Evolutionary conservation across 495 filamentous ascomycete genomes (phyloP).

Genomic region (Delitschia confertaspora): DNA sequence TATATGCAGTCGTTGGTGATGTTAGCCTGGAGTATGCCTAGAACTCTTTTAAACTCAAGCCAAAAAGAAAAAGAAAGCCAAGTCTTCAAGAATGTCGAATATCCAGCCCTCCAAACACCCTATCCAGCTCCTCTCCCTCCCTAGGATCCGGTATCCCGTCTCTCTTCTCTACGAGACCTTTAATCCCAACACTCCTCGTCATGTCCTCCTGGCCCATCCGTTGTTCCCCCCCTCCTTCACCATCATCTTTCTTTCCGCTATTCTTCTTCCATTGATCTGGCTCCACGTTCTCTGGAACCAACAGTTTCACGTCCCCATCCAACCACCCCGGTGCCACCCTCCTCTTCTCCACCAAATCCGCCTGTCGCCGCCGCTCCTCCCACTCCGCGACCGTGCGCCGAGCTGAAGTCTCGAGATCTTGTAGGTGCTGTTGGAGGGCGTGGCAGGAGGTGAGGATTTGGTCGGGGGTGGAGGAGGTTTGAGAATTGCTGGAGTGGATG

Average conservation of each 20-base stretch:
- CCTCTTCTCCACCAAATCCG: conserved; percentile 86
- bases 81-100: no score
- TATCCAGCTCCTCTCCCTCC: conserved; percentile 75
- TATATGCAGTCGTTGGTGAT: no score
- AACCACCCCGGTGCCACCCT: conserved; percentile 89
- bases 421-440: conserved; percentile 64
- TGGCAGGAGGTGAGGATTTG: conserved; percentile 73
- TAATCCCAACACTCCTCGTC: conserved; percentile 41
- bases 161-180: conserved; percentile 28
- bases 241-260: conserved; percentile 7
- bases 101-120: conserved; percentile 70
- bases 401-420: conserved; percentile 53
- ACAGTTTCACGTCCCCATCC: conserved; percentile 74
- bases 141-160: conserved; percentile 29
- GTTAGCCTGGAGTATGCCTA: no score
- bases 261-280: conserved; percentile 8
- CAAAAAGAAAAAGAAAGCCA: no score
- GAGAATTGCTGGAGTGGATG: conserved; percentile 60
- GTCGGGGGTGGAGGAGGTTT: conserved; percentile 69
- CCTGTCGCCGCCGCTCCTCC: conserved; percentile 59
- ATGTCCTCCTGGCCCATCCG: conserved; percentile 21
- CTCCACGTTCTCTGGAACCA: conserved; percentile 58
- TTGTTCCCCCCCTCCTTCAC: conserved; percentile 5
- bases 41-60: no score
- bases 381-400: conserved; percentile 57